These are phyloP conservation scores for Insectozyma bohioensis DNA, from an alignment of 1,139 yeast species.

Conservation along the genomic window DNA sequence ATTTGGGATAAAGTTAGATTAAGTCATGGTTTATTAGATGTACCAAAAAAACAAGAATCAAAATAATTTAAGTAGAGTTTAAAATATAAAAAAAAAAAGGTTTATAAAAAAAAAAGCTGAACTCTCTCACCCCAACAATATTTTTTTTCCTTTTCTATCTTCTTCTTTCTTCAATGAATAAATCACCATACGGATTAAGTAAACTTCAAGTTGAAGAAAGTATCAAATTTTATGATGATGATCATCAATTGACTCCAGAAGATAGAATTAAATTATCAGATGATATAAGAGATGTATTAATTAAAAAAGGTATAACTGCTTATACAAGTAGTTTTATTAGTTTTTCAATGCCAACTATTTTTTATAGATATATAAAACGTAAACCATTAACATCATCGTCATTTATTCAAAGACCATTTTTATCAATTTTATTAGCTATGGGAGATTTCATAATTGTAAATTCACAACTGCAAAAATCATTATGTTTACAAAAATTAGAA, in stretches of 20 bases:
- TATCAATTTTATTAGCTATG: conserved; percentile 34
- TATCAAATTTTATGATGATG: conserved; percentile 45
- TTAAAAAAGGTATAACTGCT: conserved; percentile 27
- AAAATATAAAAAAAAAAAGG: too few relatives aligned
- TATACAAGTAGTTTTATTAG: conserved; percentile 24
- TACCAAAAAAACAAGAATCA: too few relatives aligned
- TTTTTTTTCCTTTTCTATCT: too few relatives aligned
- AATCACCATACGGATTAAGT: conserved; percentile 3
- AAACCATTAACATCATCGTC: conserved; percentile 6
- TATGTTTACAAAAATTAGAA: too few relatives aligned
- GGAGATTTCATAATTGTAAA: conserved; percentile 23
- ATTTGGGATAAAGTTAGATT: conserved; percentile 36
- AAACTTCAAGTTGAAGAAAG: conserved; percentile 30
- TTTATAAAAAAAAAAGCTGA: too few relatives aligned
- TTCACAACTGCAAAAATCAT: conserved; percentile 23
- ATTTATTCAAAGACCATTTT: conserved; percentile 30
- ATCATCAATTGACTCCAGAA: conserved; percentile 28
- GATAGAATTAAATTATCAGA: conserved; percentile 34
- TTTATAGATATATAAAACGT: conserved; percentile 13
- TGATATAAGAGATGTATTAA: conserved; percentile 29
- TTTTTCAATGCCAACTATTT: conserved; percentile 29
- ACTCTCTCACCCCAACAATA: too few relatives aligned
- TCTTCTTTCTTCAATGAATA: background rate
- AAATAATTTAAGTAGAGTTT: too few relatives aligned
- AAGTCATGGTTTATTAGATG: conserved; percentile 36